A percentile compares a stretch with the other conserved stretches of the same genome.
These are phyloP conservation scores for Polytrichum formosum DNA, from an alignment of 225 moss, liverwort and hornwort genomes.

Conservation along the genomic window DNA sequence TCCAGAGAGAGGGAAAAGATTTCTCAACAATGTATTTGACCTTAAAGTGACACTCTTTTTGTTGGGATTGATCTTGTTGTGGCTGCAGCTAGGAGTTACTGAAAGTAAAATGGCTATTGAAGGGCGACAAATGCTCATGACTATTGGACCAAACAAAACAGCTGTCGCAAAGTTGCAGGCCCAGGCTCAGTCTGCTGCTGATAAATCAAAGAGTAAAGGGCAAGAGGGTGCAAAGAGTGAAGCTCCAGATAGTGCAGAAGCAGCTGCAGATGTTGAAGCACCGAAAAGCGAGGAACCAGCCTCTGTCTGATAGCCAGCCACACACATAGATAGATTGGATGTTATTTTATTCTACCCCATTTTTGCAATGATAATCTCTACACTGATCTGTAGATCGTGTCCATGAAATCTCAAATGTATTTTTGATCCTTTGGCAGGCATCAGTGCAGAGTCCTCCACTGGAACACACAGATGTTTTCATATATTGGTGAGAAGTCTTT, in stretches of 20 bases:
- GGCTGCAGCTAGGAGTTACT: conserved; percentile 42
- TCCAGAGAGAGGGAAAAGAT: no score
- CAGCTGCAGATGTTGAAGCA: conserved; percentile 6
- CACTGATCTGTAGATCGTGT: conserved; percentile 18
- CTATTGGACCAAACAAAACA: conserved; percentile 51
- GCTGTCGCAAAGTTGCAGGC: conserved; percentile 35
- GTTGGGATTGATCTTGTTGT: background rate
- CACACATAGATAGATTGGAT: conserved; percentile 31
- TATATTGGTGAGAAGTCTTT: no score
- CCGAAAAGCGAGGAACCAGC: conserved; percentile 17
- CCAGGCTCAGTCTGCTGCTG: conserved; percentile 24
- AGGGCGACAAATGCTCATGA: conserved; percentile 57
- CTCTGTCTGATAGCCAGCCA: conserved; percentile 26
- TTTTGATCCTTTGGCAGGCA: no score
- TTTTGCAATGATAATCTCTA: conserved; percentile 30
- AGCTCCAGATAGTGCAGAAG: background rate
- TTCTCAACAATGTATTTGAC: no score
- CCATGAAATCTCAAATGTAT: no score
- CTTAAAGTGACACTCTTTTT: no score
- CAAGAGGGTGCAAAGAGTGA: conserved; percentile 25
- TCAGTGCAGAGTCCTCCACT: no score
- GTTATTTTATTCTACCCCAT: conserved; percentile 29
- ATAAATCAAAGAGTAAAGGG: conserved; percentile 27
- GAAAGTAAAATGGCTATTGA: conserved; percentile 64
- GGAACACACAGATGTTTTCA: no score